Evolutionary conservation across 2,329 filamentous ascomycete species (phyloP).

Genomic region (Aspergillus pseudoterreus): DNA sequence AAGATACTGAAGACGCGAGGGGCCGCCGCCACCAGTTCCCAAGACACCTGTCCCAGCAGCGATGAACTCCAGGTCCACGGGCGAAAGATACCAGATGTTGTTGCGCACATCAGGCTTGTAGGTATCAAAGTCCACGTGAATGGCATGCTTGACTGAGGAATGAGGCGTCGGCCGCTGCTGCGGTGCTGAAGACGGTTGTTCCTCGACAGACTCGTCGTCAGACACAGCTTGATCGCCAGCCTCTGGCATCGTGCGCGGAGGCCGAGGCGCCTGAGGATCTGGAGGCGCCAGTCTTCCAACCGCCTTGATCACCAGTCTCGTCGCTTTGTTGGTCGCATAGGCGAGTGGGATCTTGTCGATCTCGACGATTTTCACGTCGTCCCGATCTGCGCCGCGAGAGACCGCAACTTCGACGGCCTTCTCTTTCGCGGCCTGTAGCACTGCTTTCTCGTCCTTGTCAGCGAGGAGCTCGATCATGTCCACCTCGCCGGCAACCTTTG

Average conservation of each 20-base stretch:
- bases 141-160: conserved; percentile 17
- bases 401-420: conserved; percentile 21
- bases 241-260: neutral
- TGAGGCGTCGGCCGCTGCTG: neutral
- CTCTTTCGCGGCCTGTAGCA: conserved; percentile 19
- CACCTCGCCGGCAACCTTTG: conserved; percentile 52
- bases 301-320: conserved; percentile 37
- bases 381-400: conserved; percentile 17
- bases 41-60: conserved; percentile 35
- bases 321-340: conserved; percentile 40
- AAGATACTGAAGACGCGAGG: conserved; percentile 45
- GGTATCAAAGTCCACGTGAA: conserved; percentile 24
- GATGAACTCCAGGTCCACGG: conserved; percentile 37
- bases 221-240: neutral
- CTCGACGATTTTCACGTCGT: conserved; percentile 43
- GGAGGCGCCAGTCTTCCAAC: conserved; percentile 41
- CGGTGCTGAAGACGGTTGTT: neutral
- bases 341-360: conserved; percentile 40
- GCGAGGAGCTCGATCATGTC: conserved; percentile 50
- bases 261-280: conserved; percentile 7
- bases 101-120: conserved; percentile 31
- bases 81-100: conserved; percentile 34
- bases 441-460: conserved; percentile 18
- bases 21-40: conserved; percentile 40
- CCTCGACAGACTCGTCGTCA: neutral